Conservation (phyloP, 768 basidiomycete species). For the Mycena leptocephala region DNA sequence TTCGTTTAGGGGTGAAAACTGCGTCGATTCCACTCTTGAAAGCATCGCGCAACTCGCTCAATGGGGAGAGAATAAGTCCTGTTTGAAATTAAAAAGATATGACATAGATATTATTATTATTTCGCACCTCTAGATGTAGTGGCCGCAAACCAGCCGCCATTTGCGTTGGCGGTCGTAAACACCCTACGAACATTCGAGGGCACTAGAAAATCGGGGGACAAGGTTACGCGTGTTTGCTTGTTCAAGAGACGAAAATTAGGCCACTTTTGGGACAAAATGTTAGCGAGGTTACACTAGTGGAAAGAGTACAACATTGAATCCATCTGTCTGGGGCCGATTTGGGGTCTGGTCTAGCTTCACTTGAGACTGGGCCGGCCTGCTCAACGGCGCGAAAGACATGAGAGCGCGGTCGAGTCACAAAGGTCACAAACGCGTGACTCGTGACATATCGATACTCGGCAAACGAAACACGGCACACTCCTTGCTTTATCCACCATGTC, state of each 20-base stretch:
- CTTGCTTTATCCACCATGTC: slow-evolving; percentile 24
- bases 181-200: slow-evolving; percentile 62
- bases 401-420: not conserved
- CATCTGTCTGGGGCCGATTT: slow-evolving; percentile 58
- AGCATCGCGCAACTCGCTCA: slow-evolving; percentile 72
- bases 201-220: slow-evolving; percentile 66
- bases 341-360: slow-evolving; percentile 56
- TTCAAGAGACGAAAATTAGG: slow-evolving; percentile 66
- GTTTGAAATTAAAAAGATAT: not conserved
- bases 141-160: slow-evolving; percentile 80
- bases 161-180: slow-evolving; percentile 72
- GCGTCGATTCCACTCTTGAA: slow-evolving; percentile 61
- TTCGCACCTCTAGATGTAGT: slow-evolving; percentile 46
- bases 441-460: too few relatives aligned
- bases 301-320: slow-evolving; percentile 59
- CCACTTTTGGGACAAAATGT: slow-evolving; percentile 53
- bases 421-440: not conserved
- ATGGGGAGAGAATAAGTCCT: slow-evolving; percentile 78
- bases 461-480: too few relatives aligned
- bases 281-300: slow-evolving; percentile 11
- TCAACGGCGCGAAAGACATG: slow-evolving; percentile 58
- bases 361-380: slow-evolving; percentile 53
- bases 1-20: slow-evolving; percentile 68
- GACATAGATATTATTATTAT: not conserved
- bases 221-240: slow-evolving; percentile 75